Percentiles rank a stretch among this genome's conserved stretches.
These are phyloP conservation scores for Dendrostoma leiphaemia DNA, from an alignment of 2,329 filamentous ascomycete genomes.

Conservation along the genomic window DNA sequence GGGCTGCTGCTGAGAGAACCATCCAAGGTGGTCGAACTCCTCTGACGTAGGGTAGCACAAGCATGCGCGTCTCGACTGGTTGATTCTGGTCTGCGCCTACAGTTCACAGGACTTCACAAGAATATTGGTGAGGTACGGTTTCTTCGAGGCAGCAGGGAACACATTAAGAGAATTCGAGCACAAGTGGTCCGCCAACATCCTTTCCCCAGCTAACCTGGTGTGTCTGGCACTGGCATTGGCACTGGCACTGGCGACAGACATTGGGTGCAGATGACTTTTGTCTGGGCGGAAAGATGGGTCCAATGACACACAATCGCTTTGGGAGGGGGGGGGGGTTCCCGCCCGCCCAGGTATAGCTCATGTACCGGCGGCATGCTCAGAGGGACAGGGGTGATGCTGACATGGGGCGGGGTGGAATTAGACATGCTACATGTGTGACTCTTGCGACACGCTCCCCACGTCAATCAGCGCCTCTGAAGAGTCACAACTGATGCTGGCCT, in stretches of 20 bases:
- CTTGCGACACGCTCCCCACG: constrained; percentile 15
- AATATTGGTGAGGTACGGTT: no score
- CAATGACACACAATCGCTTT: constrained; percentile 13
- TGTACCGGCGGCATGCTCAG: not conserved
- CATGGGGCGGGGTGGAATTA: constrained; percentile 11
- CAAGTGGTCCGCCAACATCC: no score
- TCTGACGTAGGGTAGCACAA: no score
- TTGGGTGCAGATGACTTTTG: constrained; percentile 12
- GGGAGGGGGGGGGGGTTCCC: no score
- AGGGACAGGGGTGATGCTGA: constrained; percentile 9
- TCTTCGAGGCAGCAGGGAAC: no score
- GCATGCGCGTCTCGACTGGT: no score
- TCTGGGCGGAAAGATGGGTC: no score
- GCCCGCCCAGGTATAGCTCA: constrained; percentile 8
- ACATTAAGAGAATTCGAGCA: no score
- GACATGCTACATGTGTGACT: constrained; percentile 11
- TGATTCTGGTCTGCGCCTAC: no score
- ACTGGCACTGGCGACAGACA: not conserved
- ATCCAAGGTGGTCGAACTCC: no score
- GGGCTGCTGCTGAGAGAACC: not conserved
- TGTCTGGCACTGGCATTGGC: not conserved
- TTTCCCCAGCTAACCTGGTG: no score
- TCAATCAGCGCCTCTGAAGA: constrained; percentile 4
- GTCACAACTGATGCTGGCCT: not conserved
- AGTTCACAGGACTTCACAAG: no score